Evolutionary conservation across 352 stramenopile genomes (phyloP), one percentile per base, ranked within the genome.

Genomic region (Phytophthora europaea): DNA sequence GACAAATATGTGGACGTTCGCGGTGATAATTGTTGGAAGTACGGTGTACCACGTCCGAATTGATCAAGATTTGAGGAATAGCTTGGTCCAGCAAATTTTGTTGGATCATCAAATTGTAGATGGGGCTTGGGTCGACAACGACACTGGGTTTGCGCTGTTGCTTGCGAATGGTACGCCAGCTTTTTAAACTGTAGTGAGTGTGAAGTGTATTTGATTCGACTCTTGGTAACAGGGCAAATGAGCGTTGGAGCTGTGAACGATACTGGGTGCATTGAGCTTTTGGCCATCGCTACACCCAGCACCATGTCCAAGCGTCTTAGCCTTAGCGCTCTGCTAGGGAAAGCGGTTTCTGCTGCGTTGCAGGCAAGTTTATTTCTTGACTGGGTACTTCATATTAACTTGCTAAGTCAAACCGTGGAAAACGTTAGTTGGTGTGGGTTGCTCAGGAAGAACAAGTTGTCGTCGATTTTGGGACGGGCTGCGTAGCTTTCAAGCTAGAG

Each of bases 141-240:
- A 70, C 20, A 23, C 18, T 65, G 60, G 58, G 13, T 68, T 84
- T 55, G 65, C 62, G n/a, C 47, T 84, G n/a, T 47, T 85, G 26
- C 56, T 82, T 55, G 36, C 57, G 9, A 73, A 75, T 28, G 79
- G 72, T 83, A 79, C 28, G 62, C 56, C 3, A 43, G 20, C 28
- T 45, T 8, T 2, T 51, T 4, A 52, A 8, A 22, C 33, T 47
- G 2, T 61, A 28, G 40, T 7, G 8, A 26, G 23, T 54, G 31
- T 23, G 5, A 15, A 20, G 47, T 52, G 38, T 33, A 36, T 34
- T 62, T n/a, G 59, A 56, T 55, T 16, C 12, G 18, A n/a, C 43
- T 74, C 8, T 28, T 1, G 55, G 12, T 16, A 58, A 53, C 40
- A 84, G 79, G 76, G 13, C 79, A 84, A 56, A 48, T 84, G 6